phyloP scores from a whole-genome alignment of 768 basidiomycete species.

The Collybia nuda region DNA sequence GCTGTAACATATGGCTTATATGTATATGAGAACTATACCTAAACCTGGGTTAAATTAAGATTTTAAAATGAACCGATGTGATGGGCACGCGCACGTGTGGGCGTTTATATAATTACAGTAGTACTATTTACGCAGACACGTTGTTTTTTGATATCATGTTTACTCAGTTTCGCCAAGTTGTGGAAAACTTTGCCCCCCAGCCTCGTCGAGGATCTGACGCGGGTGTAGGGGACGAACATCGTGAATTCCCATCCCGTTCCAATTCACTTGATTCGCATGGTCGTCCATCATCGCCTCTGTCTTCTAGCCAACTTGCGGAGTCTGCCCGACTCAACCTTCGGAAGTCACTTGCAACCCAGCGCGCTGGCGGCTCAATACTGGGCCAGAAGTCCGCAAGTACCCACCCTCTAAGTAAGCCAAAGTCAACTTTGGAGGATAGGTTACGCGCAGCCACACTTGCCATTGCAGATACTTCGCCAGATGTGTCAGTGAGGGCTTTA shows the following conservation, averaged over 20 bases:
- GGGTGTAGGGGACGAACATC: constrained; percentile 16
- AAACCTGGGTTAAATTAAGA: too few relatives aligned
- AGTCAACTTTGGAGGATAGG: constrained; percentile 73
- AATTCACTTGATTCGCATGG: constrained; percentile 31
- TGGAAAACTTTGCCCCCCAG: constrained; percentile 65
- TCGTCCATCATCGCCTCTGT: constrained; percentile 31
- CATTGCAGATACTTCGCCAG: constrained; percentile 52
- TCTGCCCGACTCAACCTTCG: constrained; percentile 59
- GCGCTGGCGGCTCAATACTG: constrained; percentile 38
- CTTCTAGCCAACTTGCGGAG: constrained; percentile 60
- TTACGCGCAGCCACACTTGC: constrained; percentile 64
- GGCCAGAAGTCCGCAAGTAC: constrained; percentile 13
- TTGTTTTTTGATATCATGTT: constrained; percentile 54
- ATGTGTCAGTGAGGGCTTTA: constrained; percentile 38
- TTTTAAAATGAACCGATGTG: too few relatives aligned
- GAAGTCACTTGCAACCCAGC: constrained; percentile 60
- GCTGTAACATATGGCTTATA: not conserved
- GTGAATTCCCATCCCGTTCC: constrained; percentile 27
- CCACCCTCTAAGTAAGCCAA: constrained; percentile 26
- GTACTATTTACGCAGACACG: too few relatives aligned
- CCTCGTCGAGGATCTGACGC: constrained; percentile 36
- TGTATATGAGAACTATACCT: not conserved
- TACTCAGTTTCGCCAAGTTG: constrained; percentile 69
- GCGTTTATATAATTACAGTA: too few relatives aligned
- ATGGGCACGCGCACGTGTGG: too few relatives aligned